These are phyloP conservation scores for Mycena leptocephala DNA, from an alignment of 768 basidiomycete genomes.

Conservation along the genomic window DNA sequence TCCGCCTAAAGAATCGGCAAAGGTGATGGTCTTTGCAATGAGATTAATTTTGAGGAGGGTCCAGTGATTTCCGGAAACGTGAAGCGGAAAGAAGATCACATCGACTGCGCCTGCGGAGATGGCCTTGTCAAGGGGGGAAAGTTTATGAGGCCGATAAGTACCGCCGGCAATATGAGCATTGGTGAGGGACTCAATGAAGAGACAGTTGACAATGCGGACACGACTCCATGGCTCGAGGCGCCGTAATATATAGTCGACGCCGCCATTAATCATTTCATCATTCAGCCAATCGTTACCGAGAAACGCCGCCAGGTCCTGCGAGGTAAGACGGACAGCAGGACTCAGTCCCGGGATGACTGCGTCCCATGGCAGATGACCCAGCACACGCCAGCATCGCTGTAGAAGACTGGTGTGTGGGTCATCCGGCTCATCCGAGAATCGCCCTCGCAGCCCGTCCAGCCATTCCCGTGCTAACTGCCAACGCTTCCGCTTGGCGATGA, in stretches of 20 bases:
- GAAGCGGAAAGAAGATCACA: not conserved
- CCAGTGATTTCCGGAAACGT: not conserved
- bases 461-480: too few relatives aligned
- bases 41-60: slow-evolving; percentile 8
- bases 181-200: not conserved
- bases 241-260: slow-evolving; percentile 10
- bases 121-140: not conserved
- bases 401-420: too few relatives aligned
- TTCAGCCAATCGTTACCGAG: slow-evolving; percentile 7
- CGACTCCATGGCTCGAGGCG: not conserved
- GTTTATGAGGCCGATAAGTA: not conserved
- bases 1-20: slow-evolving; percentile 11
- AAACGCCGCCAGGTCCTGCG: not conserved
- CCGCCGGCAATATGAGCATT: not conserved
- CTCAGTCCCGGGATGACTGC: not conserved
- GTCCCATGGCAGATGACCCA: not conserved
- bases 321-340: slow-evolving; percentile 2
- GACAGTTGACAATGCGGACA: not conserved
- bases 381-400: too few relatives aligned
- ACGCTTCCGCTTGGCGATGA: too few relatives aligned
- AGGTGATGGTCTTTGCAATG: not conserved
- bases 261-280: slow-evolving; percentile 11
- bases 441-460: too few relatives aligned
- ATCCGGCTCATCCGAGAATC: too few relatives aligned
- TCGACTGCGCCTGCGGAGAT: not conserved